Base-by-base conservation (phyloP, 2,329 filamentous ascomycete genomes). In the Aspergillus felis region DNA sequence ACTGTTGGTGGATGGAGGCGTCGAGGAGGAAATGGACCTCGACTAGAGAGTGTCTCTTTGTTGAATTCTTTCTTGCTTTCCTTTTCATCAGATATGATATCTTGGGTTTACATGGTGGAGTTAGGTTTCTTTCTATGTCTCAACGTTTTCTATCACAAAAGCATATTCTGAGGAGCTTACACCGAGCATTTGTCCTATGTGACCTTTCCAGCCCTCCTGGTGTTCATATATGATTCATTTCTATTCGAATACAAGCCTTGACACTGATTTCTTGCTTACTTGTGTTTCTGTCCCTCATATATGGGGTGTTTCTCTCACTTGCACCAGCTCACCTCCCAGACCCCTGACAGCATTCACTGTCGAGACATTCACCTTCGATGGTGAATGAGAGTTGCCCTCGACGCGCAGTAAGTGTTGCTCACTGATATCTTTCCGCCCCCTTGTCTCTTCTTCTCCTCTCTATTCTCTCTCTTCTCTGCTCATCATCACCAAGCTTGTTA, bases 21-120 rank as follows among this genome's bases (percentile, higher is more conserved):
- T 68, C 50, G 72, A 79, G 66, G 76, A 78, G 67, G 74, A 78
- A 63, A 79, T 79, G 76, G 76, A 79, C 64, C 58, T 79, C 68
- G 77, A 79, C 64, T 78, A 72, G 74, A 67, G 55, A 53, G 55
- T 53, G 25, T 61, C 60, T 25, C 57, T 50, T 54, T 25, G 7
- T 14, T 20, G 24, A 24, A 24, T 47, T 54, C 25, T 29, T 57
- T 29, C 57, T 59, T 60, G 29, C 44, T 56, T 58, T 62, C 51
- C 53, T 56, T 58, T 59, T 55, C 57, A 53, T 55, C 53, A 55
- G 52, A 58, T 48, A 57, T 57, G 61, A 57, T 59, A 53, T 50
- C 55, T 60, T 54, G 59, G 58, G 59, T 59, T 58, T 64, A 51
- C 44, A 61, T 61, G 58, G 61, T 59, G 65, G 65, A 65, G 65